Conservation (phyloP, 2,329 filamentous ascomycete species). For the Aspergillus fructus region DNA sequence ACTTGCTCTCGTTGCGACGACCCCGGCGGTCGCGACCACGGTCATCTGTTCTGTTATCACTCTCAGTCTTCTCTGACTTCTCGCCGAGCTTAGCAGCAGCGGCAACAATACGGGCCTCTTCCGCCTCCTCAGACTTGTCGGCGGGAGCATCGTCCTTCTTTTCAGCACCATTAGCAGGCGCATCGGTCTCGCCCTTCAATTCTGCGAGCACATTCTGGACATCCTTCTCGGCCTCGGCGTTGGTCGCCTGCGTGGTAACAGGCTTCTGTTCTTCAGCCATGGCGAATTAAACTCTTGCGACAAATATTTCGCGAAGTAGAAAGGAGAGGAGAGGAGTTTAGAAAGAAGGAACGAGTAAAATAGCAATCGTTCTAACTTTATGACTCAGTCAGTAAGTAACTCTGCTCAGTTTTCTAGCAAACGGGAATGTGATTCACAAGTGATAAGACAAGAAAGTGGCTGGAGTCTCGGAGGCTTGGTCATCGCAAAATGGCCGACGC, state of each 20-base stretch:
- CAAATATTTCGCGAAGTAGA: not conserved
- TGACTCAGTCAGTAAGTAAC: constrained; percentile 8
- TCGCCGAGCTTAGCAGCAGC: constrained; percentile 38
- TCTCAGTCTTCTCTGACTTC: constrained; percentile 38
- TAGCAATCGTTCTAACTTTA: not conserved
- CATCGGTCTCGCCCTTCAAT: constrained; percentile 37
- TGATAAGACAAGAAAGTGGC: constrained; percentile 1
- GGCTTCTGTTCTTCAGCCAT: constrained; percentile 43
- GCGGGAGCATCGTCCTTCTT: constrained; percentile 23
- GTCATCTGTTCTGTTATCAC: constrained; percentile 19
- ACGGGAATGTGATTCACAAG: not conserved
- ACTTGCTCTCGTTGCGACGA: constrained; percentile 63
- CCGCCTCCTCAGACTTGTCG: constrained; percentile 23
- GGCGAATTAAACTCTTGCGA: constrained; percentile 11
- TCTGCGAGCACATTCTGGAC: constrained; percentile 47
- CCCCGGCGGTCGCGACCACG: constrained; percentile 25
- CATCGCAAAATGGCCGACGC: constrained; percentile 2
- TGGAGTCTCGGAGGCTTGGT: not conserved
- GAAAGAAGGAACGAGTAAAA: not conserved
- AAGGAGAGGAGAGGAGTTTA: not conserved
- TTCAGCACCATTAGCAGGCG: constrained; percentile 16
- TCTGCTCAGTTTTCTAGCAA: not conserved
- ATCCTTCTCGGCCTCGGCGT: constrained; percentile 47
- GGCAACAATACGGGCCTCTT: constrained; percentile 40
- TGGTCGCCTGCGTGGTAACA: constrained; percentile 31